These are phyloP conservation scores for Fusarium lateritium DNA, from an alignment of 2,329 filamentous ascomycete genomes.

Conservation along the genomic window DNA sequence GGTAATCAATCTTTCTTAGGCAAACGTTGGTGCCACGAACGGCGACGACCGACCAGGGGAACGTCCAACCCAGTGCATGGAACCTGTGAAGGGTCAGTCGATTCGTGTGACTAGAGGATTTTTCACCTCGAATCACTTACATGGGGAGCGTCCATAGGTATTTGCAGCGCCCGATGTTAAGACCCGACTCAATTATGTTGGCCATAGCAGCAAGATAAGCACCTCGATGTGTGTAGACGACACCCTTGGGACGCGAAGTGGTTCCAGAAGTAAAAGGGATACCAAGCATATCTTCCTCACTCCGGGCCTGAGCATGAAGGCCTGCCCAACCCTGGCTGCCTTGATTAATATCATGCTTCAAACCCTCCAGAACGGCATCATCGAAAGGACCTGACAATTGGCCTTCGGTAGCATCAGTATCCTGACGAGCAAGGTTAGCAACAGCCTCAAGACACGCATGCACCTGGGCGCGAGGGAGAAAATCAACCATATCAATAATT, in stretches of 20 bases:
- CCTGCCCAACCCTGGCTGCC: constrained; percentile 82
- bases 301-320: constrained; percentile 76
- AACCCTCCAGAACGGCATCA: constrained; percentile 84
- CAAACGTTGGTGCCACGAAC: constrained; percentile 96
- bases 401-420: constrained; percentile 84
- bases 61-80: constrained; percentile 84
- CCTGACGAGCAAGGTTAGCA: constrained; percentile 60
- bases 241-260: constrained; percentile 91
- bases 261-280: constrained; percentile 96
- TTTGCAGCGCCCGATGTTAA: constrained; percentile 82
- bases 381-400: constrained; percentile 86
- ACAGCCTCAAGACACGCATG: background rate
- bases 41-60: constrained; percentile 93
- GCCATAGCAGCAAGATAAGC: constrained; percentile 87
- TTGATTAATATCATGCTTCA: constrained; percentile 77
- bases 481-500: constrained; percentile 76
- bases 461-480: constrained; percentile 1
- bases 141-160: constrained; percentile 95
- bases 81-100: constrained; percentile 61
- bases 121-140: constrained; percentile 67
- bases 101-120: background rate
- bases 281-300: constrained; percentile 87
- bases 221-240: constrained; percentile 91
- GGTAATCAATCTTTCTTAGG: constrained; percentile 94
- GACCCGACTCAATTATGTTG: constrained; percentile 89